Evolutionary conservation across 1,139 yeast genomes (phyloP).

Genomic region (Arxiozyma bovina): DNA sequence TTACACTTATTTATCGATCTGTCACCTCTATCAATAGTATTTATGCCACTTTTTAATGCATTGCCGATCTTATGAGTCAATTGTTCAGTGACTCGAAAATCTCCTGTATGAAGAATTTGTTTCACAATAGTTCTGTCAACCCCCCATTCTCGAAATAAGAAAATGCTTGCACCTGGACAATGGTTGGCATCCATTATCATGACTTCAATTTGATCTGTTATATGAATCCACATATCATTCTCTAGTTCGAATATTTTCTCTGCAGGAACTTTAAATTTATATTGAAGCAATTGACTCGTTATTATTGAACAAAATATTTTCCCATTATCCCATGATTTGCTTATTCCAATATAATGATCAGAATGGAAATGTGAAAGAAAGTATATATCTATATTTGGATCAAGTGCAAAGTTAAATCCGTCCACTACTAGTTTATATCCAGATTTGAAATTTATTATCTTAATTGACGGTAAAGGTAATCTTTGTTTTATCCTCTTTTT

Average conservation of each 20-base stretch:
- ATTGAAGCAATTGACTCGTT: conserved; percentile 50
- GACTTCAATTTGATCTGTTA: conserved; percentile 47
- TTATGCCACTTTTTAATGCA: neutral
- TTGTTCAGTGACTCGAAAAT: conserved; percentile 57
- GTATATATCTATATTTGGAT: conserved; percentile 42
- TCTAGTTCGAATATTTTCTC: conserved; percentile 43
- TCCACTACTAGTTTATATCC: conserved; percentile 48
- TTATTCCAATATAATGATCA: conserved; percentile 85
- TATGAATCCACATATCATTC: conserved; percentile 33
- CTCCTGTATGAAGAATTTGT: conserved; percentile 75
- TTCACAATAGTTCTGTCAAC: conserved; percentile 5
- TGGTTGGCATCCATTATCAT: conserved; percentile 78
- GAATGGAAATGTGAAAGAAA: conserved; percentile 80
- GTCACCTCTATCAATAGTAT: too few species aligned
- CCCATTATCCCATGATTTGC: conserved; percentile 65
- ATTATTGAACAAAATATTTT: conserved; percentile 62
- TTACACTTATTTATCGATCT: neutral
- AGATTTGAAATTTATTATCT: conserved; percentile 40
- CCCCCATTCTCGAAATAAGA: conserved; percentile 51
- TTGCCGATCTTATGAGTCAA: conserved; percentile 6
- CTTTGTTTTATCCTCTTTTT: conserved; percentile 14
- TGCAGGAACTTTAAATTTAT: conserved; percentile 45
- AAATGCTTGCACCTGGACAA: conserved; percentile 89
- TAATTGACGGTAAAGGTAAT: conserved; percentile 47
- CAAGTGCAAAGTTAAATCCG: conserved; percentile 52